Evolutionary conservation across 371 early-diverging fungal species (phyloP), one percentile per base, ranked within the genome.

Genomic region (Rhizopus sp.): DNA sequence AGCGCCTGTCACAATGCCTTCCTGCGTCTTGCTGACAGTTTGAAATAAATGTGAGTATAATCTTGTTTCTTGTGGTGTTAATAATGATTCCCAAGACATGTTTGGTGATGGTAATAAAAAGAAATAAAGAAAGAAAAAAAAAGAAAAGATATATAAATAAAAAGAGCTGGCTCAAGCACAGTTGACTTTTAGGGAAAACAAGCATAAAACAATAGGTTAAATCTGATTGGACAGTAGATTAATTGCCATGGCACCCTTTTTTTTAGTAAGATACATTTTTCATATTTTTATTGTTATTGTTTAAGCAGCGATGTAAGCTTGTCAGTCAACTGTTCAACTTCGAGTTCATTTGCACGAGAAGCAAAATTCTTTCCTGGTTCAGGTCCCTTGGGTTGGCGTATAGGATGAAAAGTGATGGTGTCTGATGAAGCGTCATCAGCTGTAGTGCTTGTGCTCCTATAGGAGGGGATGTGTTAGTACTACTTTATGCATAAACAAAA

Each of bases 1-100:
- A 32, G 79, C 65, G 5, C 94, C 91, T n/a, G 81, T 81, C 16
- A 96, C 81, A 41, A 84, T 65, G 4, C 90, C 91, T 41, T 81
- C 77, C 35, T 81, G 78, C 4, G 76, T 68, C 29, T 69, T 69
- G 62, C 88, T 90, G 0, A 87, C 88, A 7, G 73, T 62, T 35
- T 80, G 68, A 60, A 91, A 93, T 15, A 89, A 68, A 40, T 90
- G 75, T 5, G 74, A 72, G 73, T 87, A 94, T 4, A 78, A 78
- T 37, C 73, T 64, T 49, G 71, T 66, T 70, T 96, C 96, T 46
- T 85, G 86, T 30, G 82, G 61, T 12, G 89, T 78, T n/a, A 90
- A 67, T 40, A 60, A 58, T 9, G 69, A 68, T 49, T 77, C 73
- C 79, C 79, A 78, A 57, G 58, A 54, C 23, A 60, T 59, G 41